Evolutionary conservation across 371 early-diverging fungal genomes (phyloP).

Genomic region (Mortierella sp.): DNA sequence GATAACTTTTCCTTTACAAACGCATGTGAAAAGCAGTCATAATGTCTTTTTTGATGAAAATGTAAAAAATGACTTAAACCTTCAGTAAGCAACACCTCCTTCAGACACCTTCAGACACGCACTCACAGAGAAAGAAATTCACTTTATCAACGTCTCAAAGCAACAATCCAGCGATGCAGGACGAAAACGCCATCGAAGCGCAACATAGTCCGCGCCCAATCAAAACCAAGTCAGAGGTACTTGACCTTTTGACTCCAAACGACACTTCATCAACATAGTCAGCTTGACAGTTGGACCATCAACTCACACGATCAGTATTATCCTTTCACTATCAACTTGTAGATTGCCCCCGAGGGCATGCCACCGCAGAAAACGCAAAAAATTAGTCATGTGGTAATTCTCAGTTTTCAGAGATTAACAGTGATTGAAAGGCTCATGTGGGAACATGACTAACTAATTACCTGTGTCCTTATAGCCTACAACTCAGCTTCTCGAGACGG

Average conservation of each 20-base stretch:
- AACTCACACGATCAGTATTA: background rate
- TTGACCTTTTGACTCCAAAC: background rate
- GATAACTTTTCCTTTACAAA: background rate
- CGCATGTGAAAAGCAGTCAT: background rate
- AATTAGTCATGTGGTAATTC: slow-evolving; percentile 30
- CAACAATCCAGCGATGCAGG: slow-evolving; percentile 26
- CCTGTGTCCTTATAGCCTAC: slow-evolving; percentile 10
- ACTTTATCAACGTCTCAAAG: background rate
- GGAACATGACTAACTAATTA: too few relatives aligned
- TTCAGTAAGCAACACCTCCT: too few relatives aligned
- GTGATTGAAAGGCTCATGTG: background rate
- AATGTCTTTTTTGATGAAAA: background rate
- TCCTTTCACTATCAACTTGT: background rate
- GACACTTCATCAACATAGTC: background rate
- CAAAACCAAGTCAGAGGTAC: slow-evolving; percentile 47
- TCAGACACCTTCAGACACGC: too few relatives aligned
- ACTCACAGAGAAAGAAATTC: background rate
- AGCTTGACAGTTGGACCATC: background rate
- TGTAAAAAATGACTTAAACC: too few relatives aligned
- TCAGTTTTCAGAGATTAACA: background rate
- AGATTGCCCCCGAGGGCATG: slow-evolving; percentile 39
- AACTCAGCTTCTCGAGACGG: slow-evolving; percentile 26
- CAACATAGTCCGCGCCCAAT: slow-evolving; percentile 20
- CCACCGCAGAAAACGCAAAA: slow-evolving; percentile 49
- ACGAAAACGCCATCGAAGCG: slow-evolving; percentile 52